phyloP scores from a whole-genome alignment of 495 filamentous ascomycete species.

The Xylaria bambusicola region DNA sequence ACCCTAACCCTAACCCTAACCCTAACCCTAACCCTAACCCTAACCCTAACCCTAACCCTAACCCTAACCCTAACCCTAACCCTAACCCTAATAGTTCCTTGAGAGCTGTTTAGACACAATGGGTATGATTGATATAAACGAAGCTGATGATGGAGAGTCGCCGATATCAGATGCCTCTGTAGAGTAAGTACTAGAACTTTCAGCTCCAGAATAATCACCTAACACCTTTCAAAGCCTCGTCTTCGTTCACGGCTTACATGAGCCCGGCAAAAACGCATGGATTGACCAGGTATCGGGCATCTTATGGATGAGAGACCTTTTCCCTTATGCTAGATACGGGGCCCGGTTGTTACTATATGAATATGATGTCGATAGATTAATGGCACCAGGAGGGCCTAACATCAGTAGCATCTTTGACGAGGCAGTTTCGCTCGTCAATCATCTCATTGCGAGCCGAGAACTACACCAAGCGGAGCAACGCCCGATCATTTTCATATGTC shows the following conservation, averaged over 20 bases:
- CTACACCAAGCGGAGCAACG: conserved; percentile 3
- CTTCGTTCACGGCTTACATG: conserved; percentile 8
- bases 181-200: neutral
- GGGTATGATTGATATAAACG: conserved; percentile 6
- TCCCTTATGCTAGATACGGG: conserved; percentile 1
- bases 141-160: neutral
- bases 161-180: neutral
- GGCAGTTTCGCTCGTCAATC: conserved; percentile 8
- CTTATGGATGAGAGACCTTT: conserved; percentile 11
- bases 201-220: neutral
- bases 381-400: conserved; percentile 3
- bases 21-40: too few species aligned
- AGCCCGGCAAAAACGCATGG: neutral
- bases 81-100: neutral
- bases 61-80: too few species aligned
- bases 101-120: neutral
- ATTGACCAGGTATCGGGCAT: neutral
- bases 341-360: conserved; percentile 10
- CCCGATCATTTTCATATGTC: conserved; percentile 11
- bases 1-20: too few species aligned
- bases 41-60: too few species aligned
- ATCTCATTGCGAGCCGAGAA: conserved; percentile 7
- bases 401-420: neutral
- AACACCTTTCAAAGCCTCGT: conserved; percentile 4
- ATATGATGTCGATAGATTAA: conserved; percentile 7